Percentiles rank a stretch among this genome's conserved stretches.
Conservation (phyloP, 495 filamentous ascomycete genomes). For the Daldinia grandis region DNA sequence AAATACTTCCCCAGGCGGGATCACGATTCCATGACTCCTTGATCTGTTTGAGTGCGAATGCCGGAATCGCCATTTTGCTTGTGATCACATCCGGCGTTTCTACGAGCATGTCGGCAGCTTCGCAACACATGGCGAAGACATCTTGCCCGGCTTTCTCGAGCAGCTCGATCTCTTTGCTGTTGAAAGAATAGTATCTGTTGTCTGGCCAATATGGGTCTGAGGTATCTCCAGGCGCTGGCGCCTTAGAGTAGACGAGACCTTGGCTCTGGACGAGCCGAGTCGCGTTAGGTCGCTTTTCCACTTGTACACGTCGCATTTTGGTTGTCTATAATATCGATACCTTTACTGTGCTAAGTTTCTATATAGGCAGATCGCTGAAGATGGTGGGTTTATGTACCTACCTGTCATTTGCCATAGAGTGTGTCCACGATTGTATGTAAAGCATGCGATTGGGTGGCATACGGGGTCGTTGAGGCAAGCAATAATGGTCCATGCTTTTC, state of each 20-base stretch:
- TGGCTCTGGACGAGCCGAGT: conserved; percentile 16
- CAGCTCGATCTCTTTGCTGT: conserved; percentile 4
- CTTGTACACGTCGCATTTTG: conserved; percentile 10
- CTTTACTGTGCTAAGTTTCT: neutral
- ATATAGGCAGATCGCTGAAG: neutral
- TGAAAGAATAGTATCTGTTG: conserved; percentile 18
- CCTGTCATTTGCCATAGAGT: neutral
- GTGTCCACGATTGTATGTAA: neutral
- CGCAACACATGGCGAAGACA: conserved; percentile 21
- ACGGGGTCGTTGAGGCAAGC: too few species aligned
- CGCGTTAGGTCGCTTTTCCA: conserved; percentile 18
- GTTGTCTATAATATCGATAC: neutral
- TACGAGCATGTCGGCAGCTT: conserved; percentile 8
- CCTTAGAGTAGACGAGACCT: conserved; percentile 10
- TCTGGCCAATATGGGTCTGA: conserved; percentile 14
- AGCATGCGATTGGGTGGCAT: too few species aligned
- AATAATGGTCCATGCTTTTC: neutral
- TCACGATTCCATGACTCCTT: conserved; percentile 15
- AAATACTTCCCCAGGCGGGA: conserved; percentile 6
- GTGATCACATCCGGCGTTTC: conserved; percentile 5
- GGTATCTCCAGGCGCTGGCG: neutral
- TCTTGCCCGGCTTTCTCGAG: conserved; percentile 9
- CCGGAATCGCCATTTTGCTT: conserved; percentile 11
- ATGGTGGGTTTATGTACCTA: conserved; percentile 3
- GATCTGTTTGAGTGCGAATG: conserved; percentile 8